phyloP scores from a whole-genome alignment of 2,329 filamentous ascomycete genomes.

The Penicillium vulpinum region DNA sequence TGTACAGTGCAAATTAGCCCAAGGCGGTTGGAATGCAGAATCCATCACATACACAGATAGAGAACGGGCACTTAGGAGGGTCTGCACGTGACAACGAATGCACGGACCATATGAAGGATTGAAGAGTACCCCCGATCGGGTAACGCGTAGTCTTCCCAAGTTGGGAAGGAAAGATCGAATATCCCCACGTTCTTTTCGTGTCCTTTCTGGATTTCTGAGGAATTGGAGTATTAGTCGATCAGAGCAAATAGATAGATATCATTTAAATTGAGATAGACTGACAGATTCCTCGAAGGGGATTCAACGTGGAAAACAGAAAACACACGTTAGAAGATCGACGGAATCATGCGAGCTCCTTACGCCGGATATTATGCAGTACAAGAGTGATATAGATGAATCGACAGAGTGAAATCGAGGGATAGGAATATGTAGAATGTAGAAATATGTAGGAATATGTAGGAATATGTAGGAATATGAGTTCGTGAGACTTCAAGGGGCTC shows the following conservation, averaged over 20 bases:
- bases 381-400: background rate
- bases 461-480: background rate
- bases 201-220: background rate
- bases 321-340: slow-evolving; percentile 1
- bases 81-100: slow-evolving; percentile 5
- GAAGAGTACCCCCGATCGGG: slow-evolving; percentile 9
- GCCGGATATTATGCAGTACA: background rate
- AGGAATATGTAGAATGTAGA: background rate
- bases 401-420: background rate
- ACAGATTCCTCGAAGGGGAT: background rate
- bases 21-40: slow-evolving; percentile 11
- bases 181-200: background rate
- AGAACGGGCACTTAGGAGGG: slow-evolving; percentile 7
- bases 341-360: slow-evolving; percentile 9
- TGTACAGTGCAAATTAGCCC: background rate
- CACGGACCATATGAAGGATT: slow-evolving; percentile 10
- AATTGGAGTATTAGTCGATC: background rate
- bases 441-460: background rate
- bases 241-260: background rate
- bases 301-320: background rate
- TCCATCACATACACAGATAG: slow-evolving; percentile 4
- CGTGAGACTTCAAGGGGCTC: slow-evolving; percentile 3
- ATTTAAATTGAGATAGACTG: background rate
- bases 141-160: slow-evolving; percentile 3
- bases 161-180: background rate